Evolutionary conservation across 2,329 filamentous ascomycete genomes (phyloP).

Genomic region (Colletotrichum acutatum): DNA sequence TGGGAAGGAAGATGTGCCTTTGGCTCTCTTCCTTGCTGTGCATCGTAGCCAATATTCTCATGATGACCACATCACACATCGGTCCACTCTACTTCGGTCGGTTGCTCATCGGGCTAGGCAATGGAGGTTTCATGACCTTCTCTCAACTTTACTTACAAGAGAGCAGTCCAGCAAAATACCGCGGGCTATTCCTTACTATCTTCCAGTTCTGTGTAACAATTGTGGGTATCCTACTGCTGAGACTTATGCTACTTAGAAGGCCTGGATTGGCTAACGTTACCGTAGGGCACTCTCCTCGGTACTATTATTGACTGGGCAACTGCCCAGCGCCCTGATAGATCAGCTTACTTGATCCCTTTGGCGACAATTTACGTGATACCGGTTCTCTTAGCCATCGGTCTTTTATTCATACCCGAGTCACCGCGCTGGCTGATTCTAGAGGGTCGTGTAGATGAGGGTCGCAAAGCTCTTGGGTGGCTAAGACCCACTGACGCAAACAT

Average conservation of each 20-base stretch:
- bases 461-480: neutral
- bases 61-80: conserved; percentile 55
- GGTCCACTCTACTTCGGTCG: conserved; percentile 65
- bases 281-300: neutral
- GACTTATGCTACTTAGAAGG: neutral
- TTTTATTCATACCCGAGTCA: neutral
- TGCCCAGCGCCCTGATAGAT: neutral
- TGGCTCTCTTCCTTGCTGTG: neutral
- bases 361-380: neutral
- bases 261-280: neutral
- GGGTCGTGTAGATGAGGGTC: neutral
- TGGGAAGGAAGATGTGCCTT: neutral
- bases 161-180: conserved; percentile 57
- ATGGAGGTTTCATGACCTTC: conserved; percentile 68
- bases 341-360: neutral
- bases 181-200: conserved; percentile 57
- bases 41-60: neutral
- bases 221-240: neutral
- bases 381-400: neutral
- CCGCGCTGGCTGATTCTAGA: neutral
- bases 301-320: neutral
- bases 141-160: conserved; percentile 61
- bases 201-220: conserved; percentile 52
- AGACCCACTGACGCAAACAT: neutral
- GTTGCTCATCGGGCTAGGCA: conserved; percentile 65